Percentiles rank a stretch among this genome's conserved stretches.
phyloP scores from a whole-genome alignment of 177 flowering plant genomes.

The Vitis hybrid region DNA sequence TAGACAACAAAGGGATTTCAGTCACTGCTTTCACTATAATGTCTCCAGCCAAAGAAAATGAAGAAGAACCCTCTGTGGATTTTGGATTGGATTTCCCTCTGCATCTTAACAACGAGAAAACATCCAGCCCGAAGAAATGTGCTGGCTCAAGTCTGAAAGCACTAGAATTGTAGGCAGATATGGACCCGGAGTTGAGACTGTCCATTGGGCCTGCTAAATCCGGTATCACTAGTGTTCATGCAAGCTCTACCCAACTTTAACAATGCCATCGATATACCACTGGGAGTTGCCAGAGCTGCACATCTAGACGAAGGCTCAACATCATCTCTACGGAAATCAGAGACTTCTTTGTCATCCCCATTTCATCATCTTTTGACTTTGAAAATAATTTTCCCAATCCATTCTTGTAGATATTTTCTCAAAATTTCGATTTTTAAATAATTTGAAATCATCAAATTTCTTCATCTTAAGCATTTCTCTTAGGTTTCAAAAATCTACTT shows the following conservation, averaged over 20 bases:
- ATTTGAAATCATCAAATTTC: too few species aligned
- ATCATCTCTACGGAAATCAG: conserved; percentile 35
- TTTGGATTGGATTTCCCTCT: conserved; percentile 74
- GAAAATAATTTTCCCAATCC: too few species aligned
- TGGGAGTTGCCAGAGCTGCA: conserved; percentile 7
- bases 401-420: too few species aligned
- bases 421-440: too few species aligned
- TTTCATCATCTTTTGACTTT: too few species aligned
- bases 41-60: conserved; percentile 90
- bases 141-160: conserved; percentile 27
- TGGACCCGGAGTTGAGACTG: conserved; percentile 76
- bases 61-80: conserved; percentile 86
- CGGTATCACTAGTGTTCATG: conserved; percentile 55
- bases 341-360: conserved; percentile 29
- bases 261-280: conserved; percentile 24
- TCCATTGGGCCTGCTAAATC: conserved; percentile 77
- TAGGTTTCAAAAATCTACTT: too few species aligned
- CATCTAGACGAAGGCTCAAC: conserved; percentile 52
- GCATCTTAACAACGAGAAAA: conserved; percentile 72
- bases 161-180: conserved; percentile 34
- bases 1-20: conserved; percentile 91
- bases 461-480: too few species aligned
- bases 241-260: conserved; percentile 18
- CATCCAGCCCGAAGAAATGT: conserved; percentile 36
- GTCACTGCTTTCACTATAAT: conserved; percentile 74